Evolutionary conservation across 805 yeast species (phyloP).

Genomic region (Saturnispora galanensis): DNA sequence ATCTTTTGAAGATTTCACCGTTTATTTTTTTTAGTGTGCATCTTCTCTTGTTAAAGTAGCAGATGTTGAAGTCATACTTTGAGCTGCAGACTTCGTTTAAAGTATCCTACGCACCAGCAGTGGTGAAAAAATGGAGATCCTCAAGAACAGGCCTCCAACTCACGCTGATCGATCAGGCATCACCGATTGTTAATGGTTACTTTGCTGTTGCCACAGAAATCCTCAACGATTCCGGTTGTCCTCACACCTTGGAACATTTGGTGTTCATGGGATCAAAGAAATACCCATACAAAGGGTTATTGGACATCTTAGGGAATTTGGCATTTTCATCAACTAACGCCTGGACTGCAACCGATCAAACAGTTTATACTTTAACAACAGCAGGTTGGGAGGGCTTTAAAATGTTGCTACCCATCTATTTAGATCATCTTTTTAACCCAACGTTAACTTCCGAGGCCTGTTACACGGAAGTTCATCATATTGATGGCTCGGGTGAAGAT

Average conservation of each 20-base stretch:
- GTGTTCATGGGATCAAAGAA: conserved; percentile 88
- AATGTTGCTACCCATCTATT: conserved; percentile 72
- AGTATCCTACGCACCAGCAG: conserved; percentile 68
- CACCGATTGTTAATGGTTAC: conserved; percentile 88
- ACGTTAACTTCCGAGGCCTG: conserved; percentile 86
- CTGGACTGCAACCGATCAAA: conserved; percentile 94
- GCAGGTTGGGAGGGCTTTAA: conserved; percentile 97
- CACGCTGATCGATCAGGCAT: conserved; percentile 64
- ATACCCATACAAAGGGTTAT: conserved; percentile 83
- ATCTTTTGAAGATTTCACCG: neutral
- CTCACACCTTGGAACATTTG: conserved; percentile 92
- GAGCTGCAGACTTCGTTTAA: conserved; percentile 41
- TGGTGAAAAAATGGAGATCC: conserved; percentile 69
- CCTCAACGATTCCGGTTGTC: conserved; percentile 78
- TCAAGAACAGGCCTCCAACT: conserved; percentile 73
- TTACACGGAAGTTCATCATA: conserved; percentile 87
- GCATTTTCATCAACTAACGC: conserved; percentile 87
- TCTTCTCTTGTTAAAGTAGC: neutral
- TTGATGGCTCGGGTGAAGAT: conserved; percentile 84
- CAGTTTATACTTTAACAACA: conserved; percentile 81
- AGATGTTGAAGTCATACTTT: conserved; percentile 25
- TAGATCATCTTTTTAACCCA: conserved; percentile 81
- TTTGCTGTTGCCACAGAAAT: conserved; percentile 95
- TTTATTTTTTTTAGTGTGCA: neutral
- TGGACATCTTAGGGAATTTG: conserved; percentile 78